Evolutionary conservation across 495 filamentous ascomycete genomes (phyloP), one percentile per base, ranked within the genome.

Genomic region (Trichoderma virens): DNA sequence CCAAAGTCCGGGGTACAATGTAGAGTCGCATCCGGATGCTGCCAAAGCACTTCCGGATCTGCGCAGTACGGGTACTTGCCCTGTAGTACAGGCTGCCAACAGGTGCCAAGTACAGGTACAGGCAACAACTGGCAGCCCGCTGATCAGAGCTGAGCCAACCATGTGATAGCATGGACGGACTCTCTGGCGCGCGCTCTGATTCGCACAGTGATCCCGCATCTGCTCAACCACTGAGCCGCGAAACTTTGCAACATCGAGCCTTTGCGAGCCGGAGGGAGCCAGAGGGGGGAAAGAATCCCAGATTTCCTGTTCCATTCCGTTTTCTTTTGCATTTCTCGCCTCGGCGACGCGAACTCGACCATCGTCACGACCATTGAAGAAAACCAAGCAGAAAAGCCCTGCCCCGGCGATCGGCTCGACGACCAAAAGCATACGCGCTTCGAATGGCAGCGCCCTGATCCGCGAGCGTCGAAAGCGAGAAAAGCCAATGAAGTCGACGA

Each of bases 141-240:
- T 51, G n/a, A n/a, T n/a, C n/a, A n/a, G n/a, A 41, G 45, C 45
- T 56, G 23, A 56, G 51, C 51, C 51, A 56, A 14, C 51, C 27
- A 56, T 27, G 51, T 30, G 51, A 56, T 56, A 56, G n/a, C 13
- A 8, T 8, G 51, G 11, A 6, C 25, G 27, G 27, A 1, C 25
- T 14, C 8, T 47, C 9, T 47, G n/a, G 6, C 34, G 6, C 34
- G 0, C 34, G 0, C n/a, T 47, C 16, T 20, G 2, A 11, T 56
- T 56, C 51, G 25, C 51, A 56, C 51, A 31, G 51, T 56, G 51
- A 28, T 56, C 51, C 43, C 51, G 51, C 51, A 2, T 25, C 16
- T 18, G 7, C 25, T 47, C 20, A 20, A 25, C 18, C 25, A 16
- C 16, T 30, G 9, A 13, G 14, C 41, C 41, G 0, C 41, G 41